phyloP scores from a whole-genome alignment of 192 early-diverging fungal species.

The Backusella liffmaniae region DNA sequence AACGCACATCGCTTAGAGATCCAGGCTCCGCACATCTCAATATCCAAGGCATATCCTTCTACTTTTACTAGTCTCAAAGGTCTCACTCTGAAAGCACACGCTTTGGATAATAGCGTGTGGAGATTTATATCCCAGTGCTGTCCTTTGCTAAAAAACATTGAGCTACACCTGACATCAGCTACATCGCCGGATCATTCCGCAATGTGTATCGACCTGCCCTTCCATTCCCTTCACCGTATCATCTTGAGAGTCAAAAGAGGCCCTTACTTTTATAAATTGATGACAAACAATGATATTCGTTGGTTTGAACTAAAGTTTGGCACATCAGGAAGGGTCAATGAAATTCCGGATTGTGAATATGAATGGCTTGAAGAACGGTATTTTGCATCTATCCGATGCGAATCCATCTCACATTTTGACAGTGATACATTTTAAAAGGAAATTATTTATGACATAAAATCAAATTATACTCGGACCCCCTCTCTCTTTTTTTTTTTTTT shows the following conservation, averaged over 20 bases:
- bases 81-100: background rate
- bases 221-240: background rate
- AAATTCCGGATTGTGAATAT: background rate
- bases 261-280: background rate
- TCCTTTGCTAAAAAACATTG: background rate
- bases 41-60: background rate
- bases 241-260: background rate
- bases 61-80: background rate
- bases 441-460: too few species aligned
- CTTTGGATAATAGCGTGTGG: background rate
- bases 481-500: too few species aligned
- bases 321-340: background rate
- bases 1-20: background rate
- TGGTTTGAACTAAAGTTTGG: background rate
- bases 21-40: background rate
- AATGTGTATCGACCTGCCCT: background rate
- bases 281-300: background rate
- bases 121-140: background rate
- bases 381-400: background rate
- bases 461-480: too few species aligned
- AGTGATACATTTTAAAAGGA: background rate
- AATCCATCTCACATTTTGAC: background rate
- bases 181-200: background rate
- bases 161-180: background rate
- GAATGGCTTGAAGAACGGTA: conserved; percentile 7